Base-by-base conservation (phyloP, 106 monocot species). In the Dendrobium chrysotoxum region DNA sequence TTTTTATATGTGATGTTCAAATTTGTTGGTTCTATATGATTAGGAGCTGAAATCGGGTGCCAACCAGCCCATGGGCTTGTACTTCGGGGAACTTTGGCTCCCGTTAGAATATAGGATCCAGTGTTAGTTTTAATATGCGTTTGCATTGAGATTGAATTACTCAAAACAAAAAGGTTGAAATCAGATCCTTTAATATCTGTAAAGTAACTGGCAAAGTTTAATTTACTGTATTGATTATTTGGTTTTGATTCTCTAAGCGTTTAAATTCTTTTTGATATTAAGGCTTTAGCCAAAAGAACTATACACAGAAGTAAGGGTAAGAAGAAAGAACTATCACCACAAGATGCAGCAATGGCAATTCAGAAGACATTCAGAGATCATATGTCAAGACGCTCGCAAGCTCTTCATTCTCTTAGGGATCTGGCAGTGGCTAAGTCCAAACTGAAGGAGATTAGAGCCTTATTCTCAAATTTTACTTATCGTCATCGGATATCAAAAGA, bases 351-450 rank as follows among this genome's bases (percentile, higher is more conserved):
- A 61, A 55, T 89, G 84, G 16, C 92, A 20, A 98, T 98, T 67
- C 97, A 98, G 79, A 80, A 87, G 86, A 72, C 25, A 68, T 98
- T 83, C 86, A 89, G 94, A 79, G 81, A 83, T 53, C 82, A 98
- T 81, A 79, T 95, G 47, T 84, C 87, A 8, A 85, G 85, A 5
- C 94, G 92, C 5, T 88, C 91, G 38, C 87, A 87, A 70, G 88
- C 88, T 81, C 80, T 98, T 23, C 92, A 84, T 45, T 89, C 82
- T 38, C 92, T 98, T 13, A 83, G 98, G 16, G 89, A 92, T n/a
- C 80, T 98, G 73, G 94, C 98, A 4, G 84, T 92, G 12, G 89
- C 94, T 20, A 98, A 95, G 81, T 88, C 91, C 45, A 94, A 89
- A 55, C 83, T 98, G 72, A 98, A 90, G 87, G 95, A 98, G 86